Evolutionary conservation across 257 asterid species (phyloP).

Genomic region (Solanum corneliomulleri): DNA sequence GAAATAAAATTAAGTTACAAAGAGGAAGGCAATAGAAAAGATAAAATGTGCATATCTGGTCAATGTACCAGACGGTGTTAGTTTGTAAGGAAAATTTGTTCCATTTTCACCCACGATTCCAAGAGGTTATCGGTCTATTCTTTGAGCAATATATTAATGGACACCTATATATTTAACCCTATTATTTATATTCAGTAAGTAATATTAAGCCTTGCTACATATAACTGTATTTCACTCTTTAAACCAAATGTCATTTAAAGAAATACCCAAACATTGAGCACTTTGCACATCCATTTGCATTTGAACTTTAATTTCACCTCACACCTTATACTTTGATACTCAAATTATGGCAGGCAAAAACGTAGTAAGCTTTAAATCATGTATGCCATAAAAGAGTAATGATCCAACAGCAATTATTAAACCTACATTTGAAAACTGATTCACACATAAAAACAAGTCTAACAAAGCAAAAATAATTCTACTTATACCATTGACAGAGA

Average conservation of each 20-base stretch:
- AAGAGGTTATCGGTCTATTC: background rate
- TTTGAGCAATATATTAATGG: background rate
- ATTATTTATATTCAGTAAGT: background rate
- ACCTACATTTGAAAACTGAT: background rate
- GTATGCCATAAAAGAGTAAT: background rate
- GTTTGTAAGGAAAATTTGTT: background rate
- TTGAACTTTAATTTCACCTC: background rate
- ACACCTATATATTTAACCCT: background rate
- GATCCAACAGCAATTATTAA: background rate
- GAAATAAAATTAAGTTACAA: background rate
- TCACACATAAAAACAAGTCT: background rate
- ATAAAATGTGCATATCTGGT: background rate
- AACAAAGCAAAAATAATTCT: background rate
- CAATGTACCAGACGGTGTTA: background rate
- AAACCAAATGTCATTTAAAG: background rate
- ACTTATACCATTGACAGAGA: constrained; percentile 65
- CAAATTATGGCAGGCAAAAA: background rate
- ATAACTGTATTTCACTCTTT: background rate
- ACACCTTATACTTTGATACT: background rate
- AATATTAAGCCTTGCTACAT: background rate
- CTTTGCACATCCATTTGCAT: background rate
- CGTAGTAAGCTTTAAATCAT: background rate
- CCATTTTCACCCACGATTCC: background rate
- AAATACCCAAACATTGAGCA: background rate
- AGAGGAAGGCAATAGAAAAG: background rate